A percentile compares a stretch with the other conserved stretches of the same genome.
Evolutionary conservation across 495 filamentous ascomycete genomes (phyloP).

Genomic region (Daldinia decipiens): DNA sequence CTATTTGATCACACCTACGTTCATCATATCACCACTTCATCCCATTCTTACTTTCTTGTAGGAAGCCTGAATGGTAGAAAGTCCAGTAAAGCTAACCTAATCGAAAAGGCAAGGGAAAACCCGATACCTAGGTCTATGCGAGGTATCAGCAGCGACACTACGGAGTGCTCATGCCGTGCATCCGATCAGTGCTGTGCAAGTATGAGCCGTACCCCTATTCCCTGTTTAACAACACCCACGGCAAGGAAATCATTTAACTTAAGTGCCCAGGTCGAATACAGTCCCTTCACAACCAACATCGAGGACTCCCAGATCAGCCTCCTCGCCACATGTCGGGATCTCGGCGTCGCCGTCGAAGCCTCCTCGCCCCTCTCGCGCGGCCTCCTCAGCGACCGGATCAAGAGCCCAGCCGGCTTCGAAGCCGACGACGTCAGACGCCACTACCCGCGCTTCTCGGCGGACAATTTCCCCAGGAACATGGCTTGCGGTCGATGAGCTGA

Average conservation of each 20-base stretch:
- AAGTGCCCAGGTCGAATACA: conserved; percentile 63
- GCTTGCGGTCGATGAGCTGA: conserved; percentile 55
- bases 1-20: conserved; percentile 24
- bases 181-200: conserved; percentile 67
- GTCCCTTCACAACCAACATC: conserved; percentile 67
- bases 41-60: background rate
- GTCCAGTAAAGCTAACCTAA: conserved; percentile 7
- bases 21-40: background rate
- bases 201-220: background rate
- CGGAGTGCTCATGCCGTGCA: conserved; percentile 68
- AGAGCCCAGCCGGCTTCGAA: conserved; percentile 56
- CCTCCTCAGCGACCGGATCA: conserved; percentile 63
- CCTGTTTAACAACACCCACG: background rate
- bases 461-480: conserved; percentile 64
- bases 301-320: conserved; percentile 58
- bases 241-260: background rate
- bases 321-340: conserved; percentile 66
- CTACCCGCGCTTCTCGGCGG: conserved; percentile 61
- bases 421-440: conserved; percentile 54
- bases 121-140: conserved; percentile 67
- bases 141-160: conserved; percentile 64
- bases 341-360: conserved; percentile 69
- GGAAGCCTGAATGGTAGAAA: background rate
- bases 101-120: conserved; percentile 62
- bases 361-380: conserved; percentile 72